Evolutionary conservation across 352 stramenopile genomes (phyloP).

Genomic region (Poterioochromonas sp.): DNA sequence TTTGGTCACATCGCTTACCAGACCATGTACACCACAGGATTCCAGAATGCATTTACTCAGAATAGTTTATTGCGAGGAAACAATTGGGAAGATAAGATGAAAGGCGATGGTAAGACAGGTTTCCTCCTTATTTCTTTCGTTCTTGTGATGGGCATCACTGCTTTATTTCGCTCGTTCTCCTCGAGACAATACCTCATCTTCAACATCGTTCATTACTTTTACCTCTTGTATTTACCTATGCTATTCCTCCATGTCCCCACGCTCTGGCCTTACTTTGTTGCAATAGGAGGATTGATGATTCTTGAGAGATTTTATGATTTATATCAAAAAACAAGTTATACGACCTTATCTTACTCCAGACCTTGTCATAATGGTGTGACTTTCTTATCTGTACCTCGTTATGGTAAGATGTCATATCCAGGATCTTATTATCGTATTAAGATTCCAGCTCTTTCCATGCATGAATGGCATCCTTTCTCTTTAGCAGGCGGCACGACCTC

Average conservation of each 20-base stretch:
- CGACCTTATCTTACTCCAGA: neutral
- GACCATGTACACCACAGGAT: neutral
- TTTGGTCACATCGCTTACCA: constrained; percentile 22
- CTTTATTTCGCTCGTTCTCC: neutral
- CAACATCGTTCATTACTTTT: neutral
- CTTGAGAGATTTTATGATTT: neutral
- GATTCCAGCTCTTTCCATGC: neutral
- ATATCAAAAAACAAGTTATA: neutral
- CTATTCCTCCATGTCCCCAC: neutral
- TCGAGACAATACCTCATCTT: neutral
- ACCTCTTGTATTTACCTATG: neutral
- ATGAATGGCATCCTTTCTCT: constrained; percentile 23
- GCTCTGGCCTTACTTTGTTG: neutral
- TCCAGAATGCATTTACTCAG: neutral
- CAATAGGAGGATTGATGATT: neutral
- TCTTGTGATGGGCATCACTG: neutral
- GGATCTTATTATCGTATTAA: constrained; percentile 19
- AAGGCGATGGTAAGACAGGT: constrained; percentile 14
- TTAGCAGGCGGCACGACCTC: neutral
- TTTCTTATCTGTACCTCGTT: constrained; percentile 11
- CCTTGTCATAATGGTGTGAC: constrained; percentile 1
- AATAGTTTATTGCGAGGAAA: neutral
- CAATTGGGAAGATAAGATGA: neutral
- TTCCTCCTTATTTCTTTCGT: neutral
- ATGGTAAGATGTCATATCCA: neutral